Evolutionary conservation across 2,329 filamentous ascomycete genomes (phyloP).

Genomic region (Penicillium corylophilum): DNA sequence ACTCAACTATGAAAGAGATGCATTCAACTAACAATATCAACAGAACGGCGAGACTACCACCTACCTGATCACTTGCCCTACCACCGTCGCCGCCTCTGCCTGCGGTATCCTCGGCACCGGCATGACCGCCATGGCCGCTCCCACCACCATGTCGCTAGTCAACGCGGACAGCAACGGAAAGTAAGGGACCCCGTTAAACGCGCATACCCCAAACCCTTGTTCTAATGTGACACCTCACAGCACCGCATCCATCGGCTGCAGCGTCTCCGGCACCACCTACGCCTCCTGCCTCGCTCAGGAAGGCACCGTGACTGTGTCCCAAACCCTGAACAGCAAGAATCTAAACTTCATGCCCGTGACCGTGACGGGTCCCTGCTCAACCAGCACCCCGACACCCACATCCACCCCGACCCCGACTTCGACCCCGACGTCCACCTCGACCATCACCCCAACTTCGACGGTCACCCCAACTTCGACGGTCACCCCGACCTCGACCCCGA

Average conservation of each 20-base stretch:
- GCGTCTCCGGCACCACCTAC: slow-evolving; percentile 25
- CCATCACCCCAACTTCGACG: slow-evolving; percentile 7
- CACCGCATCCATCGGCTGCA: slow-evolving; percentile 25
- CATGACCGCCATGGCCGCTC: slow-evolving; percentile 23
- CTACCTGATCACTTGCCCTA: slow-evolving; percentile 24
- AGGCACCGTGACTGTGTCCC: slow-evolving; percentile 17
- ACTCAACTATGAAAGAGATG: neutral
- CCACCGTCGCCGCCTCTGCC: slow-evolving; percentile 9
- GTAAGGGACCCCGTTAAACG: slow-evolving; percentile 8
- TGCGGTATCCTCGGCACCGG: slow-evolving; percentile 23
- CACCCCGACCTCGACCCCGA: slow-evolving; percentile 8
- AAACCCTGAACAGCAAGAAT: slow-evolving; percentile 16
- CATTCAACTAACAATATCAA: slow-evolving; percentile 1
- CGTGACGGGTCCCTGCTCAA: slow-evolving; percentile 15
- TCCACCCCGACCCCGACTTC: slow-evolving; percentile 17
- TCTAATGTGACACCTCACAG: slow-evolving; percentile 3
- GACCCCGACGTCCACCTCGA: slow-evolving; percentile 14
- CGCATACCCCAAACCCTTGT: neutral
- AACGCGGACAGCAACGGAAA: slow-evolving; percentile 18
- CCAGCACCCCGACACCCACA: slow-evolving; percentile 21
- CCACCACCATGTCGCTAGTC: slow-evolving; percentile 18
- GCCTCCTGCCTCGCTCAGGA: slow-evolving; percentile 23
- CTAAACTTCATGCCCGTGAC: slow-evolving; percentile 30
- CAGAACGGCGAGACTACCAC: slow-evolving; percentile 24
- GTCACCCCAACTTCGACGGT: neutral